Percentiles rank a stretch among this genome's conserved stretches.
These are phyloP conservation scores for Adenanthera pavonina DNA, from an alignment of 306 rosid species.

Conservation along the genomic window DNA sequence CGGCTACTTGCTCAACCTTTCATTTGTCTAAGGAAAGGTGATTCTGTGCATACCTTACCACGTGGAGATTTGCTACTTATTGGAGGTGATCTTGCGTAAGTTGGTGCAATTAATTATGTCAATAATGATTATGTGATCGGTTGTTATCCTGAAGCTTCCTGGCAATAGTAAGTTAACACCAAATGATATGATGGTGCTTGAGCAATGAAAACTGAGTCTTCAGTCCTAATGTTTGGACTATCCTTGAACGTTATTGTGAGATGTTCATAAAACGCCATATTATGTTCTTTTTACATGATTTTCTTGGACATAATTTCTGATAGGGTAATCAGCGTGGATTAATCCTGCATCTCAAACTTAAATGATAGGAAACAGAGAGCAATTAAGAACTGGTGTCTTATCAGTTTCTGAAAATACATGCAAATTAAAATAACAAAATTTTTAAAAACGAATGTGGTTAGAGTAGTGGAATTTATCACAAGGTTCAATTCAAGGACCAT, in stretches of 20 bases:
- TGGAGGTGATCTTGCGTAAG: slow-evolving; percentile 99
- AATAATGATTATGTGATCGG: neutral
- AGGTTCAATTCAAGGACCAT: slow-evolving; percentile 19
- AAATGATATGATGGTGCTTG: neutral
- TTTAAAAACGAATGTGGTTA: neutral
- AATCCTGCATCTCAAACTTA: slow-evolving; percentile 11
- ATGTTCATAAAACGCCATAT: slow-evolving; percentile 15
- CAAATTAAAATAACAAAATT: neutral
- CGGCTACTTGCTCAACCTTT: slow-evolving; percentile 90
- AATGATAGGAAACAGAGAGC: neutral
- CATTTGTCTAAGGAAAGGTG: slow-evolving; percentile 58
- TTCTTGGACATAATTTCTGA: neutral
- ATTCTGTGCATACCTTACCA: slow-evolving; percentile 60
- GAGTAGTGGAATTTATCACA: neutral
- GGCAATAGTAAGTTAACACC: slow-evolving; percentile 34
- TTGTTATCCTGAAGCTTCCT: slow-evolving; percentile 24
- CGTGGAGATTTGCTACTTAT: slow-evolving; percentile 89
- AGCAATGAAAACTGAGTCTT: slow-evolving; percentile 25
- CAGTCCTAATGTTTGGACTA: neutral
- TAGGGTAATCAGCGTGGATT: neutral
- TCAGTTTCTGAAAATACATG: slow-evolving; percentile 7
- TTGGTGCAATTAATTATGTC: slow-evolving; percentile 35
- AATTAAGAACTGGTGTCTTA: neutral
- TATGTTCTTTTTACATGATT: slow-evolving; percentile 10
- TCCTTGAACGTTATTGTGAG: slow-evolving; percentile 16